Conservation (phyloP, 352 stramenopile species). For the Phytophthora ramorum region DNA sequence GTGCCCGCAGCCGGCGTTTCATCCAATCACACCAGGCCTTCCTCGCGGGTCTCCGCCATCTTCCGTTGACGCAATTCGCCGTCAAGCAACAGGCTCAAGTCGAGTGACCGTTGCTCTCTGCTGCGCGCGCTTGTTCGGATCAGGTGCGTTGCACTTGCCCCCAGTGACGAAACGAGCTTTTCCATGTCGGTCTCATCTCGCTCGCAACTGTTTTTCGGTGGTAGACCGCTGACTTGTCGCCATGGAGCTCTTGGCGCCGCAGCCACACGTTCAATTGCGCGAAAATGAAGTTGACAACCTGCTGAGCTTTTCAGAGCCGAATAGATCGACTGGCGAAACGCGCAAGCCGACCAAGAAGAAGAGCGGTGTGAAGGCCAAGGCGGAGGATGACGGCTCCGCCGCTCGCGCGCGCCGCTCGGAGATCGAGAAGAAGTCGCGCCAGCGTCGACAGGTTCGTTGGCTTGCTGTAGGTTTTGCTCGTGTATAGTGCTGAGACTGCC, state of each 20-base stretch:
- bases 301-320: neutral
- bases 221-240: neutral
- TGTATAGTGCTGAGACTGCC: neutral
- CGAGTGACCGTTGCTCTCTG: conserved; percentile 6
- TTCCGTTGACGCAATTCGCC: conserved; percentile 22
- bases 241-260: conserved; percentile 24
- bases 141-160: conserved; percentile 14
- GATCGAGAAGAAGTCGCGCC: conserved; percentile 69
- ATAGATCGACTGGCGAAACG: conserved; percentile 6
- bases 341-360: conserved; percentile 13
- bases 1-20: conserved; percentile 22
- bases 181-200: conserved; percentile 16
- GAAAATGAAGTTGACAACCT: conserved; percentile 21
- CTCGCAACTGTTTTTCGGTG: conserved; percentile 28
- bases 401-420: conserved; percentile 53
- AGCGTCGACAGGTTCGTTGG: conserved; percentile 46
- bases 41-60: conserved; percentile 3
- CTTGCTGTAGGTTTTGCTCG: neutral
- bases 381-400: neutral
- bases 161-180: conserved; percentile 1
- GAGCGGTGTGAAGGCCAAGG: neutral
- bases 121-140: conserved; percentile 16
- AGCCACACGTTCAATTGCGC: conserved; percentile 18
- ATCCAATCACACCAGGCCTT: conserved; percentile 21
- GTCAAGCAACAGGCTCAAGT: conserved; percentile 16